A percentile compares a stretch with the other conserved stretches of the same genome.
These are phyloP conservation scores for Mycogone perniciosa DNA, from an alignment of 2,329 filamentous ascomycete genomes.

Conservation along the genomic window DNA sequence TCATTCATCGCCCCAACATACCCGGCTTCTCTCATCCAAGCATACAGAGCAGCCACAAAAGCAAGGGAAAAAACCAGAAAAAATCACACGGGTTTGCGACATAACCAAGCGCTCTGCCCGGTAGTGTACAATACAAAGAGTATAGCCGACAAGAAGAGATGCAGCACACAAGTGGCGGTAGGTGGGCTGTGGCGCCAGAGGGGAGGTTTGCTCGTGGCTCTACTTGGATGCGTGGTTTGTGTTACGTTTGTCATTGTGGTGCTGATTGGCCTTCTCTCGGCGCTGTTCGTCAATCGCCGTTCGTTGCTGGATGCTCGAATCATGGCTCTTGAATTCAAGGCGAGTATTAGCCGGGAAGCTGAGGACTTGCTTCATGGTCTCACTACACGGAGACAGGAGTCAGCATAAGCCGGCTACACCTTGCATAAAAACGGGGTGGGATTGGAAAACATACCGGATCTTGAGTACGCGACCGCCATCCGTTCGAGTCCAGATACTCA, in stretches of 20 bases:
- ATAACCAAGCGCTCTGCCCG: slow-evolving; percentile 13
- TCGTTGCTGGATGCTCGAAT: slow-evolving; percentile 89
- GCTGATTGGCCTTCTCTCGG: slow-evolving; percentile 66
- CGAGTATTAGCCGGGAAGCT: slow-evolving; percentile 81
- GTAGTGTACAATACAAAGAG: slow-evolving; percentile 11
- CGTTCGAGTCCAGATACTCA: slow-evolving; percentile 96
- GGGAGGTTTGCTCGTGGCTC: slow-evolving; percentile 23
- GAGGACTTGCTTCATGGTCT: slow-evolving; percentile 88
- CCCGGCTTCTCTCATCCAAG: background rate
- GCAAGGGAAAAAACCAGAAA: slow-evolving; percentile 4
- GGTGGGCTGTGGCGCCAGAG: slow-evolving; percentile 2
- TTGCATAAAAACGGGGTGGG: background rate
- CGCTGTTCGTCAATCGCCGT: slow-evolving; percentile 86
- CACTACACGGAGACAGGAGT: slow-evolving; percentile 43
- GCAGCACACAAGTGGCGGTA: slow-evolving; percentile 4
- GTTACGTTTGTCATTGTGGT: slow-evolving; percentile 36
- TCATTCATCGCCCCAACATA: background rate
- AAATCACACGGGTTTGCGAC: slow-evolving; percentile 9
- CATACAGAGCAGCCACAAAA: slow-evolving; percentile 1
- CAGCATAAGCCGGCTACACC: background rate
- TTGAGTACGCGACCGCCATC: slow-evolving; percentile 91
- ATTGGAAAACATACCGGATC: slow-evolving; percentile 60
- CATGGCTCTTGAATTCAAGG: slow-evolving; percentile 92
- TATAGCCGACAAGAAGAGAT: slow-evolving; percentile 7
- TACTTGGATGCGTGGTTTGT: slow-evolving; percentile 26